Conservation (phyloP, 306 rosid species). For the Prosopis cineraria region DNA sequence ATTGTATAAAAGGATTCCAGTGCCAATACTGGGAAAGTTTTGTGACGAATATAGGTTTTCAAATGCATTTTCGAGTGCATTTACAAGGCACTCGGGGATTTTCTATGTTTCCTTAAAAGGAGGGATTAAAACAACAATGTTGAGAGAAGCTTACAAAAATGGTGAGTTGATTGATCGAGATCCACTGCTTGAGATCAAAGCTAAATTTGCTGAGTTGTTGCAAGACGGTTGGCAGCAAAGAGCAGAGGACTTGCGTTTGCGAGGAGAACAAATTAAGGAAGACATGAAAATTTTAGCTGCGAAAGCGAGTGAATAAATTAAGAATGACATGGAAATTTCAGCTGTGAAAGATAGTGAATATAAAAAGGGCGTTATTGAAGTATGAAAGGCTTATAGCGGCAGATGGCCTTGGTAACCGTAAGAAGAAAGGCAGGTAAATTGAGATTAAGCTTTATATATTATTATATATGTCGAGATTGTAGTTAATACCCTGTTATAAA, state of each 20-base stretch:
- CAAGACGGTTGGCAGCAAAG: constrained; percentile 82
- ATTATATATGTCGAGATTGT: constrained; percentile 30
- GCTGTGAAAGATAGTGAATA: constrained; percentile 40
- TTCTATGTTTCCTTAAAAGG: constrained; percentile 88
- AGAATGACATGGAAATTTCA: constrained; percentile 50
- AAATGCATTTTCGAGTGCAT: constrained; percentile 64
- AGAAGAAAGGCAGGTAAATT: constrained; percentile 25
- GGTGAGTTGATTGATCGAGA: constrained; percentile 67
- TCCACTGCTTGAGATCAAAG: constrained; percentile 74
- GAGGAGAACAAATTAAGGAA: constrained; percentile 45
- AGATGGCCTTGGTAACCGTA: constrained; percentile 1
- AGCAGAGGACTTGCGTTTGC: constrained; percentile 49
- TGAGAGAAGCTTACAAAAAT: constrained; percentile 74
- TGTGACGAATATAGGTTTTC: constrained; percentile 80
- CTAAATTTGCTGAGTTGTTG: constrained; percentile 69
- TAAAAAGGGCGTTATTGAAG: background rate
- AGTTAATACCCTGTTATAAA: constrained; percentile 4
- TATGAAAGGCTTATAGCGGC: constrained; percentile 27
- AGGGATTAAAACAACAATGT: constrained; percentile 76
- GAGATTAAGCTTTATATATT: background rate
- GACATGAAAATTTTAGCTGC: constrained; percentile 53
- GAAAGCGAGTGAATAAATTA: constrained; percentile 31
- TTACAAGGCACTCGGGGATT: constrained; percentile 84
- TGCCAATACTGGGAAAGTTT: constrained; percentile 80
- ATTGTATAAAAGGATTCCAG: constrained; percentile 69